Conservation (phyloP, 148 eudicot genomes). For the Silene latifolia region DNA sequence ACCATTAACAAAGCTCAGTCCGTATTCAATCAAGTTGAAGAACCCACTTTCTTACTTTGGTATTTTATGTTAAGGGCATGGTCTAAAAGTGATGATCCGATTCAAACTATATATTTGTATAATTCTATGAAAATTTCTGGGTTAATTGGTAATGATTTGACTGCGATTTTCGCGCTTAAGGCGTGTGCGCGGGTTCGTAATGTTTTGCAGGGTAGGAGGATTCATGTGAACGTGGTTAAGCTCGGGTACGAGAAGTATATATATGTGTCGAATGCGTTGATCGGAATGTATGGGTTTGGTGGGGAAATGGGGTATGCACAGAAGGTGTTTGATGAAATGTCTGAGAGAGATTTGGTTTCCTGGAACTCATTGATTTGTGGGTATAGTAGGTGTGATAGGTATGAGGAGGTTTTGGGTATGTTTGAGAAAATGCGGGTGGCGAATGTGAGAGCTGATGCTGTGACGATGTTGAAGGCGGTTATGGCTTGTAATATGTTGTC, state of each 20-base stretch:
- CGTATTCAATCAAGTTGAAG: conserved; percentile 36
- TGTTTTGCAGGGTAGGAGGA: conserved; percentile 37
- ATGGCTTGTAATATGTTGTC: conserved; percentile 59
- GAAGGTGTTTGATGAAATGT: conserved; percentile 59
- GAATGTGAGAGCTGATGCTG: conserved; percentile 54
- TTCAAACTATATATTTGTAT: conserved; percentile 36
- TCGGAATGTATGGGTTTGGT: conserved; percentile 60
- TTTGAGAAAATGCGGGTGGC: conserved; percentile 43
- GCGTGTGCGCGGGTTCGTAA: conserved; percentile 48
- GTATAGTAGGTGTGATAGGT: conserved; percentile 45
- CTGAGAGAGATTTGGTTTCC: conserved; percentile 59
- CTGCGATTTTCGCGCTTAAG: conserved; percentile 46
- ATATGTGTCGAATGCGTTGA: conserved; percentile 58
- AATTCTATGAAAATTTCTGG: conserved; percentile 45
- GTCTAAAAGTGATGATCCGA: conserved; percentile 42
- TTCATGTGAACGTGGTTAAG: conserved; percentile 45
- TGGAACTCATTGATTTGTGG: conserved; percentile 84
- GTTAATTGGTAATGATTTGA: conserved; percentile 50
- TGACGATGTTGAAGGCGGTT: conserved; percentile 61
- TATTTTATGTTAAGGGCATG: conserved; percentile 46
- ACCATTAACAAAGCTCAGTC: conserved; percentile 47
- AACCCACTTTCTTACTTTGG: conserved; percentile 48
- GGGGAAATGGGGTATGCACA: conserved; percentile 42
- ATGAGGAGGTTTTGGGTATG: conserved; percentile 45
- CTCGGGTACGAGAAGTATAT: conserved; percentile 55